Conservation (phyloP, 2,329 filamentous ascomycete species). For the Phaeosphaeriaceae sp. region DNA sequence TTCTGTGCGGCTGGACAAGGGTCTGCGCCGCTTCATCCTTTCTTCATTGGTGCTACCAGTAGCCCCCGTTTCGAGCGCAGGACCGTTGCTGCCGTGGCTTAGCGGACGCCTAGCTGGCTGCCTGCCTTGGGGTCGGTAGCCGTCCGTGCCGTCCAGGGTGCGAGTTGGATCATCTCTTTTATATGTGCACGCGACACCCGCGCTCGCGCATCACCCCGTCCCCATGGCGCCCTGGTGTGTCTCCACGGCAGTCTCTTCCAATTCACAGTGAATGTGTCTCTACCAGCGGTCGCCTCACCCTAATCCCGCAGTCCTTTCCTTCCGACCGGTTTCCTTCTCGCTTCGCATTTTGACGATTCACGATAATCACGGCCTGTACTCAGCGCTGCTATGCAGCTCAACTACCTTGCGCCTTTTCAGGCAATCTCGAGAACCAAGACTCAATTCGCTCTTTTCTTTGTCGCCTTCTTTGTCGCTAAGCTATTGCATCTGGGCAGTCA, state of each 20-base stretch:
- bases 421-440: slow-evolving; percentile 17
- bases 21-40: background rate
- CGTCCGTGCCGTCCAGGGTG: background rate
- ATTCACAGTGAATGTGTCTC: background rate
- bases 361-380: slow-evolving; percentile 10
- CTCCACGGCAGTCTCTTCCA: background rate
- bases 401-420: slow-evolving; percentile 21
- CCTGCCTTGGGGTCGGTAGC: background rate
- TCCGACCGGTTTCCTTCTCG: background rate
- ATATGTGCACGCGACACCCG: slow-evolving; percentile 8
- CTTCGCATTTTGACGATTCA: slow-evolving; percentile 9
- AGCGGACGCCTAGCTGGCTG: background rate
- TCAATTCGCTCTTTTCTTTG: slow-evolving; percentile 22
- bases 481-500: slow-evolving; percentile 24
- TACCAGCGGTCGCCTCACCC: background rate
- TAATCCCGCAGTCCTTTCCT: background rate
- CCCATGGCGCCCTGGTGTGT: background rate
- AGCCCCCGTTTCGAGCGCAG: background rate
- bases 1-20: background rate
- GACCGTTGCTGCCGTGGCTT: slow-evolving; percentile 6
- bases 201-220: background rate
- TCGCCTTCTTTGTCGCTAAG: slow-evolving; percentile 22
- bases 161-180: background rate
- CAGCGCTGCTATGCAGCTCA: slow-evolving; percentile 20
- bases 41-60: background rate